Evolutionary conservation across 257 asterid genomes (phyloP).

Genomic region (Linaria vulgaris): DNA sequence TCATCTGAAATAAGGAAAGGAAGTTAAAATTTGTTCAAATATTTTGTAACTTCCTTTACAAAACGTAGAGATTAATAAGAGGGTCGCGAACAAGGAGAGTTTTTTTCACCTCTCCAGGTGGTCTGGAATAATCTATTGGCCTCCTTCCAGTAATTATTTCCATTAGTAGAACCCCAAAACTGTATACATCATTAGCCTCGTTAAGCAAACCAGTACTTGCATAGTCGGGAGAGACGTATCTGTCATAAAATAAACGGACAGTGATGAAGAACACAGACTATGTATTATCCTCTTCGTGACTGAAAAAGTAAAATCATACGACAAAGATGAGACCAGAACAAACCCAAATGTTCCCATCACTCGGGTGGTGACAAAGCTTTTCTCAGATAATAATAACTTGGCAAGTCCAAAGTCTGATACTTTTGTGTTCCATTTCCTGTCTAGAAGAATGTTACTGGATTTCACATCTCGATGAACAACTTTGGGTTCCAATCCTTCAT

Average conservation of each 20-base stretch:
- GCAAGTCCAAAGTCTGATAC: constrained; percentile 99
- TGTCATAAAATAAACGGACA: constrained; percentile 34
- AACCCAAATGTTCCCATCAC: constrained; percentile 99
- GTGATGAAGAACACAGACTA: constrained; percentile 7
- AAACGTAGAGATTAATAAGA: too few relatives aligned
- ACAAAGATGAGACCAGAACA: constrained; percentile 33
- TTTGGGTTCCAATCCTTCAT: constrained; percentile 97
- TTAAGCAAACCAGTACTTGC: constrained; percentile 98
- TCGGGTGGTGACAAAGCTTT: constrained; percentile 90
- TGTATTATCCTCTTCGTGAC: not conserved
- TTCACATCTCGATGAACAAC: constrained; percentile 99
- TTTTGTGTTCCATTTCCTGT: constrained; percentile 80
- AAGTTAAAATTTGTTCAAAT: too few relatives aligned
- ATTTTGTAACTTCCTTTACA: too few relatives aligned
- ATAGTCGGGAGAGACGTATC: constrained; percentile 98
- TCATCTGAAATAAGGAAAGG: constrained; percentile 58
- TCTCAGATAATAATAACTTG: constrained; percentile 83
- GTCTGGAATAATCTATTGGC: constrained; percentile 89
- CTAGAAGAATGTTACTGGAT: constrained; percentile 94
- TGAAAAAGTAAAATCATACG: not conserved
- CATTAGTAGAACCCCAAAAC: constrained; percentile 95
- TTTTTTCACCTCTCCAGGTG: constrained; percentile 81
- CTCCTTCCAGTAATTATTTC: constrained; percentile 85
- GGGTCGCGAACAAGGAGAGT: not conserved
- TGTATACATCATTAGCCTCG: constrained; percentile 89